Percentiles rank a stretch among this genome's conserved stretches.
Conservation (phyloP, 305 asterid species). For the Solanum hybrid region DNA sequence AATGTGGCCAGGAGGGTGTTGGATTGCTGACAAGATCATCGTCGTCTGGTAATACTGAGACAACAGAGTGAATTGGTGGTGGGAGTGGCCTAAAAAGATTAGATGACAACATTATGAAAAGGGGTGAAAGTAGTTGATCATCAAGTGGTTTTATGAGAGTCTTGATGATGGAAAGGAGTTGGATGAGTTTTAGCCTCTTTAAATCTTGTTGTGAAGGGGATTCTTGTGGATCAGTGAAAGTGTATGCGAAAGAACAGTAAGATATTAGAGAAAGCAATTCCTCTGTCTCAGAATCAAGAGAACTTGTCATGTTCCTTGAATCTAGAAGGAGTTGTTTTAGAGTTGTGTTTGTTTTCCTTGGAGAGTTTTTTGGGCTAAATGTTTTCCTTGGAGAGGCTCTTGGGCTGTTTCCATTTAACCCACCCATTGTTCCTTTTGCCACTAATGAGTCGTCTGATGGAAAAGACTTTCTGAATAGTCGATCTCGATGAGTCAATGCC, state of each 20-base stretch:
- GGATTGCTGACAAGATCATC: conserved; percentile 43
- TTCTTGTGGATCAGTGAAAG: conserved; percentile 51
- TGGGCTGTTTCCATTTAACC: conserved; percentile 4
- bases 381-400: conserved; percentile 5
- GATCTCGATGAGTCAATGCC: background rate
- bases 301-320: conserved; percentile 17
- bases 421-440: background rate
- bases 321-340: conserved; percentile 56
- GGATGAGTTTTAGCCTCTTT: conserved; percentile 51
- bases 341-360: conserved; percentile 26
- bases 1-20: conserved; percentile 55
- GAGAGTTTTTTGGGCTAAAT: conserved; percentile 27
- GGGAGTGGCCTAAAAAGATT: conserved; percentile 67
- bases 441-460: background rate
- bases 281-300: conserved; percentile 22
- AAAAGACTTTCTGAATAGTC: background rate
- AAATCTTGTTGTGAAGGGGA: conserved; percentile 46
- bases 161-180: conserved; percentile 36
- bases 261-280: conserved; percentile 39
- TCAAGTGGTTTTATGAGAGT: conserved; percentile 24
- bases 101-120: conserved; percentile 45
- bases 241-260: conserved; percentile 37
- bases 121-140: conserved; percentile 28
- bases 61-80: conserved; percentile 25
- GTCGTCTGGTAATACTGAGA: conserved; percentile 43